phyloP scores from a whole-genome alignment of 2,329 filamentous ascomycete species.

The Claviceps pusilla region DNA sequence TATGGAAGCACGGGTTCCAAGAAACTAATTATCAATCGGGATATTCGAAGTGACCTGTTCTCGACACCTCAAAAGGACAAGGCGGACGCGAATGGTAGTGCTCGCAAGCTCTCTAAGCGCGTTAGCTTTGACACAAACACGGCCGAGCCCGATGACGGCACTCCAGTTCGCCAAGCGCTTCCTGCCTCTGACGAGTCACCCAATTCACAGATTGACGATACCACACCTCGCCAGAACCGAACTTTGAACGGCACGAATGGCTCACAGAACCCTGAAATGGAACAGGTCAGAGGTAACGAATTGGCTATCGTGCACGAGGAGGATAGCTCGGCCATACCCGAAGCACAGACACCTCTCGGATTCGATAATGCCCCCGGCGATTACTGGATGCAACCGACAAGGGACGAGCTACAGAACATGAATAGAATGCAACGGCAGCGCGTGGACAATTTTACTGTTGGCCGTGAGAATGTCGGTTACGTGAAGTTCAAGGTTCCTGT shows the following conservation, averaged over 20 bases:
- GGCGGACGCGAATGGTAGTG: constrained; percentile 23
- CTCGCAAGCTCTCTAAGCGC: constrained; percentile 56
- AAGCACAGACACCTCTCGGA: constrained; percentile 10
- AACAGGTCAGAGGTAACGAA: constrained; percentile 59
- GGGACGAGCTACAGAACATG: constrained; percentile 64
- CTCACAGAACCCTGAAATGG: constrained; percentile 44
- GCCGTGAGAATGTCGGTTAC: constrained; percentile 64
- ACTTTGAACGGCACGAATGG: constrained; percentile 23
- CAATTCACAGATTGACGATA: constrained; percentile 19
- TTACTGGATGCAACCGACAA: constrained; percentile 75
- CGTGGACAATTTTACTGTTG: constrained; percentile 63
- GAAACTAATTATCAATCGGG: constrained; percentile 82
- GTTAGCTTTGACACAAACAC: constrained; percentile 76
- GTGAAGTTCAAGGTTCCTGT: constrained; percentile 71
- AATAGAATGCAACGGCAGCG: constrained; percentile 62
- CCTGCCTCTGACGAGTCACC: constrained; percentile 20
- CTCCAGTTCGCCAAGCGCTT: constrained; percentile 19
- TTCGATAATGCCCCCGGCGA: constrained; percentile 45
- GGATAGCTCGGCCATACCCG: constrained; percentile 22
- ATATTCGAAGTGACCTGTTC: constrained; percentile 60
- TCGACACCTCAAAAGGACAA: constrained; percentile 43
- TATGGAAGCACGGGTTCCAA: constrained; percentile 62
- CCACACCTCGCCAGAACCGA: constrained; percentile 35
- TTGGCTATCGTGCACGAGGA: constrained; percentile 68
- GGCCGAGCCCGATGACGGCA: constrained; percentile 22